Evolutionary conservation across 768 basidiomycete species (phyloP).

Genomic region (Fibroporia radiculosa): DNA sequence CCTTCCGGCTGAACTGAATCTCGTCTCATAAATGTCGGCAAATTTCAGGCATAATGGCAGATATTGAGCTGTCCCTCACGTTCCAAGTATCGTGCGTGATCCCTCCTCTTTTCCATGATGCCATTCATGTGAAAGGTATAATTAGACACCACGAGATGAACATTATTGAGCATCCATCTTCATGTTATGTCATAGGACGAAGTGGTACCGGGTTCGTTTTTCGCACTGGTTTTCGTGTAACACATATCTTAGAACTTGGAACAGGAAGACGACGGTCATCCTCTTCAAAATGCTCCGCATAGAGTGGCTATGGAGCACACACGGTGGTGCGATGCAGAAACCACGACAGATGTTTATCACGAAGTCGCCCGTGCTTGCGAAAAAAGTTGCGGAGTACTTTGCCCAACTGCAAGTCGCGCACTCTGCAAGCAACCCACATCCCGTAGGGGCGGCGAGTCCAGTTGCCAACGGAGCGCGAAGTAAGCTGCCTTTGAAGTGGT

Average conservation of each 20-base stretch:
- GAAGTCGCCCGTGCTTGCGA: slow-evolving; percentile 55
- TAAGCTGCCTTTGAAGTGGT: slow-evolving; percentile 48
- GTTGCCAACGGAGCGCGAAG: too few relatives aligned
- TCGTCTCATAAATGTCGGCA: neutral
- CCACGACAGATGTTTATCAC: slow-evolving; percentile 70
- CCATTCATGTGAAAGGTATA: neutral
- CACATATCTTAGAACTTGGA: neutral
- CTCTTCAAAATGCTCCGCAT: slow-evolving; percentile 69
- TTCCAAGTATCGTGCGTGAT: slow-evolving; percentile 23
- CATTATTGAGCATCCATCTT: slow-evolving; percentile 50
- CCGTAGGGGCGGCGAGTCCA: too few relatives aligned
- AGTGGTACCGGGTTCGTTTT: slow-evolving; percentile 51
- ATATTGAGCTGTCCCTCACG: slow-evolving; percentile 31
- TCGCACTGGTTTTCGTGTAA: neutral
- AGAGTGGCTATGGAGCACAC: slow-evolving; percentile 43
- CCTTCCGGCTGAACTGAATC: neutral
- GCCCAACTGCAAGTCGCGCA: too few relatives aligned
- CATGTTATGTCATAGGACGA: slow-evolving; percentile 52
- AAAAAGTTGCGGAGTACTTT: slow-evolving; percentile 63
- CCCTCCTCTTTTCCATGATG: neutral
- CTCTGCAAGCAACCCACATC: too few relatives aligned
- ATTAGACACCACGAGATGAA: slow-evolving; percentile 37
- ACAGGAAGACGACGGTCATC: slow-evolving; percentile 71
- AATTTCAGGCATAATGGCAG: slow-evolving; percentile 40
- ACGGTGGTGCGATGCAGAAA: slow-evolving; percentile 29